Percentiles rank a stretch among this genome's conserved stretches.
Evolutionary conservation across 495 filamentous ascomycete species (phyloP).

Genomic region (Neurospora sp.): DNA sequence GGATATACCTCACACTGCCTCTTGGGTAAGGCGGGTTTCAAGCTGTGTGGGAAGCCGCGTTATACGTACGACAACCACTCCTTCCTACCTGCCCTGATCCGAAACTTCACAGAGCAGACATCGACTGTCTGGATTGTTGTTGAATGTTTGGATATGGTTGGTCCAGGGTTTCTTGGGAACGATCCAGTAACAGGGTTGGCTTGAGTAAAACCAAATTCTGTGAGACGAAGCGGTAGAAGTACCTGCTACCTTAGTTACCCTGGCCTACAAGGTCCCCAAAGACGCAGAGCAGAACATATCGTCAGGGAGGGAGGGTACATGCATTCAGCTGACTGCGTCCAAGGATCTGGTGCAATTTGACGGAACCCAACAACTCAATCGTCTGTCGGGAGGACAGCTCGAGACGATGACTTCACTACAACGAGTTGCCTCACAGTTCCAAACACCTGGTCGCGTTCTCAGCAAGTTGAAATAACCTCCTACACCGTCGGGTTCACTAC

Average conservation of each 20-base stretch:
- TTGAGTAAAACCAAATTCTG: no score
- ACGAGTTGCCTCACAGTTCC: not conserved
- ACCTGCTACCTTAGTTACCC: no score
- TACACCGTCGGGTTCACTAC: not conserved
- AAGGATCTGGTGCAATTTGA: not conserved
- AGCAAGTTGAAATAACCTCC: not conserved
- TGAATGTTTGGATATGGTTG: not conserved
- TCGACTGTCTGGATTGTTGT: not conserved
- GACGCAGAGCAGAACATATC: no score
- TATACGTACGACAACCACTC: not conserved
- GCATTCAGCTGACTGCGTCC: not conserved
- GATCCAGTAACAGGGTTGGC: no score
- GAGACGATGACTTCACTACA: not conserved
- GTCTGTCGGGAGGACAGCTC: not conserved
- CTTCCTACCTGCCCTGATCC: not conserved
- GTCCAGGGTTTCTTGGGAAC: no score
- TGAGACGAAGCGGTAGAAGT: no score
- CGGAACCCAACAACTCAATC: not conserved
- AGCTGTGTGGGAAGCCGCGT: not conserved
- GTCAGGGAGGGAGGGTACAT: not conserved
- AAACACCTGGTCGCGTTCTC: no score
- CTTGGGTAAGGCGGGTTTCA: not conserved
- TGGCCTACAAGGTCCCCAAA: no score
- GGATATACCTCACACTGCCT: not conserved
- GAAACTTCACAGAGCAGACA: not conserved